phyloP scores from a whole-genome alignment of 495 filamentous ascomycete species.

The Aspergillus homomorphus region DNA sequence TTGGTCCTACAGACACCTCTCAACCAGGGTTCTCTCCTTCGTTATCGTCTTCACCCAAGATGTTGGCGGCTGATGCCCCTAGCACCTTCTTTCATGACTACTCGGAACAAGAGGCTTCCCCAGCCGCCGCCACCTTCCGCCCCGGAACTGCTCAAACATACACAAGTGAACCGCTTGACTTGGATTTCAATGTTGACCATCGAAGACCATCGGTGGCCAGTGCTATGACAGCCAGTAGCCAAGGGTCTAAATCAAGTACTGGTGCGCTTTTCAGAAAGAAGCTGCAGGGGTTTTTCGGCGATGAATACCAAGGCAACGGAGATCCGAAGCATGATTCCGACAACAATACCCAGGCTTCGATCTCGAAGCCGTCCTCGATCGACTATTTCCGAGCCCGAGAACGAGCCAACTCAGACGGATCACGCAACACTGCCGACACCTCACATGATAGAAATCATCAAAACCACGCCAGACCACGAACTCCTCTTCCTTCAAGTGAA shows the following conservation, averaged over 20 bases:
- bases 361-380: constrained; percentile 54
- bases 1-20: constrained; percentile 23
- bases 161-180: constrained; percentile 65
- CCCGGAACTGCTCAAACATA: constrained; percentile 58
- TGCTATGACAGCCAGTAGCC: constrained; percentile 83
- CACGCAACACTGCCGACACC: constrained; percentile 51
- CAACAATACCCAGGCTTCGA: constrained; percentile 50
- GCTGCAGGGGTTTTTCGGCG: constrained; percentile 81
- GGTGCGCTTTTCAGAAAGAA: constrained; percentile 69
- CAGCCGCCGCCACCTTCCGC: constrained; percentile 63
- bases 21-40: constrained; percentile 38
- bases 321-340: constrained; percentile 72
- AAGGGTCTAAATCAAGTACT: constrained; percentile 78
- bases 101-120: constrained; percentile 49
- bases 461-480: constrained; percentile 67
- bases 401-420: constrained; percentile 69
- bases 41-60: constrained; percentile 30
- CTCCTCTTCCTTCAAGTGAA: constrained; percentile 85
- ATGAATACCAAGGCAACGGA: constrained; percentile 64
- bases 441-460: constrained; percentile 58
- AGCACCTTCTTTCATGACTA: constrained; percentile 45
- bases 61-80: constrained; percentile 32
- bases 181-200: constrained; percentile 65
- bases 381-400: constrained; percentile 57
- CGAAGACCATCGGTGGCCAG: constrained; percentile 87